phyloP scores from a whole-genome alignment of 371 early-diverging fungal species.

The Vairimorpha necatrix region DNA sequence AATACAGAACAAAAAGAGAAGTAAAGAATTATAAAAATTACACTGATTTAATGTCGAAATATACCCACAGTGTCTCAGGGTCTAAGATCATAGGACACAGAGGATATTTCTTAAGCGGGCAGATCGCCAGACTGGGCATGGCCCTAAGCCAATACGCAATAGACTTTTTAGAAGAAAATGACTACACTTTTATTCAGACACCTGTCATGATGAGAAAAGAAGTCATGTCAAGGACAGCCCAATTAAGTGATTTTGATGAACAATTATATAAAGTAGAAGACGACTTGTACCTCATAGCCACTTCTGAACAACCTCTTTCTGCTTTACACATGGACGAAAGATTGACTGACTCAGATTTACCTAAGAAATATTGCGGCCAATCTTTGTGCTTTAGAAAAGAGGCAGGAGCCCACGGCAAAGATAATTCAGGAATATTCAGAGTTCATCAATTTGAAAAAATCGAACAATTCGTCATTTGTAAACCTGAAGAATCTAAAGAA shows the following conservation, averaged over 20 bases:
- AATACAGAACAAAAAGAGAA: constrained; percentile 66
- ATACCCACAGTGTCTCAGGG: constrained; percentile 82
- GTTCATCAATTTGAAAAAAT: constrained; percentile 99
- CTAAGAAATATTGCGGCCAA: constrained; percentile 76
- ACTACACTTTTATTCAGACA: constrained; percentile 89
- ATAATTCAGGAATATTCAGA: constrained; percentile 97
- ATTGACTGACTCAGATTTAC: constrained; percentile 45
- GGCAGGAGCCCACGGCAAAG: constrained; percentile 97
- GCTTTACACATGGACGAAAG: constrained; percentile 91
- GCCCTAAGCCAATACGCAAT: constrained; percentile 93
- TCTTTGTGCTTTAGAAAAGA: constrained; percentile 99
- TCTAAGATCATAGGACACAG: constrained; percentile 95
- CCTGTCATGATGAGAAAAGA: constrained; percentile 96
- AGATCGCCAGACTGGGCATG: constrained; percentile 86
- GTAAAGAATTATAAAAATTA: constrained; percentile 61
- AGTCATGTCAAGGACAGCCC: constrained; percentile 94
- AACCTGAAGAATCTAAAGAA: constrained; percentile 90
- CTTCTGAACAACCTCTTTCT: constrained; percentile 95
- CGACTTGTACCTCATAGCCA: constrained; percentile 95
- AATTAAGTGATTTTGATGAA: constrained; percentile 95
- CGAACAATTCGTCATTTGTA: constrained; percentile 93
- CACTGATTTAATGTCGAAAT: constrained; percentile 72
- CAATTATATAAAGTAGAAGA: constrained; percentile 90
- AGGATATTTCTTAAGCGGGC: constrained; percentile 88
- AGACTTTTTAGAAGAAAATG: constrained; percentile 76